phyloP scores from a whole-genome alignment of 1,284 basidiomycete species.

The Coniferiporia sulphurascens region DNA sequence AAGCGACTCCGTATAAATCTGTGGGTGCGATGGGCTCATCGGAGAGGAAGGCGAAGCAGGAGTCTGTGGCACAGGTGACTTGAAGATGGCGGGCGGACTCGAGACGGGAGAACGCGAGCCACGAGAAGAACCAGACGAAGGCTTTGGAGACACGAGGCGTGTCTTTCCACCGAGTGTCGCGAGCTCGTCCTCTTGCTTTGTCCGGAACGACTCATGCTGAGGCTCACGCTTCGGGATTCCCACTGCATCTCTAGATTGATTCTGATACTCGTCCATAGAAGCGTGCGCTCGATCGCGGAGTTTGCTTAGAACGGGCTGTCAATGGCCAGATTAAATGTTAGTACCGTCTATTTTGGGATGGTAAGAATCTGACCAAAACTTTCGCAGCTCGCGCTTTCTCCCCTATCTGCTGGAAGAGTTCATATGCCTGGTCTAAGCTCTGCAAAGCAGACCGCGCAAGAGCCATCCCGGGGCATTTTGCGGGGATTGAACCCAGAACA shows the following conservation, averaged over 20 bases:
- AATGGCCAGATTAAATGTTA: neutral
- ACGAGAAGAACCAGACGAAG: constrained; percentile 30
- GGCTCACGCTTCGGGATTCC: constrained; percentile 22
- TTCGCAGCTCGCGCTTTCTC: constrained; percentile 49
- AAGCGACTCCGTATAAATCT: neutral
- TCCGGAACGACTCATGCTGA: constrained; percentile 19
- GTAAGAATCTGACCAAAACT: constrained; percentile 45
- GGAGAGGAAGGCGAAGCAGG: constrained; percentile 21
- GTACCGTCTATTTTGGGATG: neutral
- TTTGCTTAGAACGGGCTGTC: constrained; percentile 54
- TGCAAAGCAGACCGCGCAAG: constrained; percentile 57
- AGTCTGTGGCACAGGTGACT: constrained; percentile 24
- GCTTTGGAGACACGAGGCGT: constrained; percentile 49
- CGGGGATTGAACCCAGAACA: constrained; percentile 61
- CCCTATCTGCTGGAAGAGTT: constrained; percentile 47
- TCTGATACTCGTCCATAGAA: constrained; percentile 28
- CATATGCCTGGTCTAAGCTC: constrained; percentile 56
- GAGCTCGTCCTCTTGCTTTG: constrained; percentile 55
- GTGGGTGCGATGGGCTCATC: constrained; percentile 6
- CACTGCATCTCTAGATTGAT: constrained; percentile 25
- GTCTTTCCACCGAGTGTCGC: constrained; percentile 57
- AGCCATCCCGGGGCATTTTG: constrained; percentile 53
- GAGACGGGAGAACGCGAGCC: constrained; percentile 40
- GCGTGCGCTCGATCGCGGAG: constrained; percentile 47
- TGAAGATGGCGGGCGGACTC: constrained; percentile 26